These are phyloP conservation scores for Abortiporus biennis DNA, from an alignment of 1,284 basidiomycete species.

Conservation along the genomic window DNA sequence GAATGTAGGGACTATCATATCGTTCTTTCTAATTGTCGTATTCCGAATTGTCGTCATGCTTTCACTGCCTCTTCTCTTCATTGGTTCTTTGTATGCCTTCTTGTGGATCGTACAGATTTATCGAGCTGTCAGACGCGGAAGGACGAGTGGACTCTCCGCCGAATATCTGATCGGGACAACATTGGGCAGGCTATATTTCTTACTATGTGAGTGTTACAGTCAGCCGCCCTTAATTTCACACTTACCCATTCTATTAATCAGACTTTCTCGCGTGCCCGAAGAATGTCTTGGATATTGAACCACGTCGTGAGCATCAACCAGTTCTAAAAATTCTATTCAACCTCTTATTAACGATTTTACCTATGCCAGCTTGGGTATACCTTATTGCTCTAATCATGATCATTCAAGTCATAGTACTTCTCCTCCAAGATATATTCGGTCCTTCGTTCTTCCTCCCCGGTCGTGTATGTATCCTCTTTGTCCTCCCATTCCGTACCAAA, in stretches of 20 bases:
- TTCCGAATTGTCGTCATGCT: constrained; percentile 72
- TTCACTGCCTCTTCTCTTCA: constrained; percentile 62
- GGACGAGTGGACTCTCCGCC: constrained; percentile 60
- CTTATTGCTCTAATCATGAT: constrained; percentile 55
- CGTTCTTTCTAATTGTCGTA: constrained; percentile 63
- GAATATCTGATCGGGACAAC: constrained; percentile 81
- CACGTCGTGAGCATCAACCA: constrained; percentile 59
- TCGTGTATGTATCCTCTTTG: constrained; percentile 36
- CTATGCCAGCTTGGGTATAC: constrained; percentile 57
- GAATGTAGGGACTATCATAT: constrained; percentile 54
- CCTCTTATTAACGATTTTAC: neutral
- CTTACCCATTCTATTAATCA: constrained; percentile 24
- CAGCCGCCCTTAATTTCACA: neutral
- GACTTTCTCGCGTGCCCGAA: constrained; percentile 80
- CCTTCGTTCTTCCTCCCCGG: constrained; percentile 78
- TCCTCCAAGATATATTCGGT: constrained; percentile 74
- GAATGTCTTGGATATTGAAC: constrained; percentile 79
- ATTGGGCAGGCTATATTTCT: constrained; percentile 61
- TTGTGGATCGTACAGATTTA: constrained; percentile 85
- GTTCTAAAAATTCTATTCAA: constrained; percentile 17
- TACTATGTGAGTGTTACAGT: constrained; percentile 56
- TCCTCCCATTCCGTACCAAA: constrained; percentile 1
- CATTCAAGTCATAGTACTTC: constrained; percentile 58
- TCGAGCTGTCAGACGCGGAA: constrained; percentile 66
- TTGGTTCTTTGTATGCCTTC: constrained; percentile 67